phyloP scores from a whole-genome alignment of 805 yeast genomes.

The Myxozyma monticola region DNA sequence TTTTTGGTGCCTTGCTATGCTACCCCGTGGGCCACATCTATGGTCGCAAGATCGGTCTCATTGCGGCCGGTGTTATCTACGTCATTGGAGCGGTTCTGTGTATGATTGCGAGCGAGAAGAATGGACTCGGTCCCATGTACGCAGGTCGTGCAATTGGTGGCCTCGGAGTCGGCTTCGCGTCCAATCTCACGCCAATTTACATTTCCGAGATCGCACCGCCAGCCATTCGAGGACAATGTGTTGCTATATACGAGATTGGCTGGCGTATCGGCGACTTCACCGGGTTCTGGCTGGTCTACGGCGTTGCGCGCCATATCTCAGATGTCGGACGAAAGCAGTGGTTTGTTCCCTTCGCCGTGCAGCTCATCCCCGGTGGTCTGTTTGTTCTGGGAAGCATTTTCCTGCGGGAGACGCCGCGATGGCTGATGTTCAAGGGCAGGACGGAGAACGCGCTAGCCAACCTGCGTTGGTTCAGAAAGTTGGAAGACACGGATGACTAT shows the following conservation, averaged over 20 bases:
- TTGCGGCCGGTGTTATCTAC: slow-evolving; percentile 6
- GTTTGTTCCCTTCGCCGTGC: slow-evolving; percentile 29
- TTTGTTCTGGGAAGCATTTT: slow-evolving; percentile 51
- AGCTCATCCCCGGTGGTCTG: slow-evolving; percentile 26
- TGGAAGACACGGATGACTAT: slow-evolving; percentile 46
- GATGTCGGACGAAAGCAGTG: slow-evolving; percentile 40
- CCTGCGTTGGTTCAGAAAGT: slow-evolving; percentile 44
- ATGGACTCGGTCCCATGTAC: slow-evolving; percentile 35
- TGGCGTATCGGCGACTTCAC: slow-evolving; percentile 53
- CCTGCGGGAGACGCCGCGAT: slow-evolving; percentile 70
- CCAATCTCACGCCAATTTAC: slow-evolving; percentile 52
- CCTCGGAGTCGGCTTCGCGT: slow-evolving; percentile 55
- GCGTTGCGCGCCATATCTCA: slow-evolving; percentile 43
- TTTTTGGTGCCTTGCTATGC: slow-evolving; percentile 49
- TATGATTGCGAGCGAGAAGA: slow-evolving; percentile 11
- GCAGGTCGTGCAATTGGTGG: slow-evolving; percentile 54
- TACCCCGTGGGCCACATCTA: too few species aligned
- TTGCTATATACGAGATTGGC: slow-evolving; percentile 51
- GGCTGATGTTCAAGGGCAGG: slow-evolving; percentile 56
- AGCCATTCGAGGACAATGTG: slow-evolving; percentile 74
- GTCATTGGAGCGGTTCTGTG: slow-evolving; percentile 34
- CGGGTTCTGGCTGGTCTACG: slow-evolving; percentile 54
- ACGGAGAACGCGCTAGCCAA: slow-evolving; percentile 55
- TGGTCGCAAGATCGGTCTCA: slow-evolving; percentile 57
- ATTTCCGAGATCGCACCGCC: slow-evolving; percentile 78